phyloP scores from a whole-genome alignment of 345 rosid genomes.

The Eucalyptus marginata region DNA sequence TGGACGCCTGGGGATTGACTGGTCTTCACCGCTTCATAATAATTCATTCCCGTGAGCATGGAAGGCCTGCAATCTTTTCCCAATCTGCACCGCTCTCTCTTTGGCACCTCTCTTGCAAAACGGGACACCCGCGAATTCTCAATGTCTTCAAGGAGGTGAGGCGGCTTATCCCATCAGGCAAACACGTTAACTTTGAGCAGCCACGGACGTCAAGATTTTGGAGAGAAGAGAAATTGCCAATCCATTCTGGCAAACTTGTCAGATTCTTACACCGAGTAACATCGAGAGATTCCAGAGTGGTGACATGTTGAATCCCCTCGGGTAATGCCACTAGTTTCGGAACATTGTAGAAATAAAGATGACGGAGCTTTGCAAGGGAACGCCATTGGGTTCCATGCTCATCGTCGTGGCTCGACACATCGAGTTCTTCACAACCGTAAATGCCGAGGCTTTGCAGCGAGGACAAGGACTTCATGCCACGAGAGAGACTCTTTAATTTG shows the following conservation, averaged over 20 bases:
- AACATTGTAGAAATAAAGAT: rapidly evolving
- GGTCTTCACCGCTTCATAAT: rapidly evolving
- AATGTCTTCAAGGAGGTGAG: not conserved
- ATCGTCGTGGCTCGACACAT: rapidly evolving
- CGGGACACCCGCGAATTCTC: rapidly evolving
- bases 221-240: not conserved
- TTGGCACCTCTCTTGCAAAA: not conserved
- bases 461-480: not conserved
- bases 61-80: not conserved
- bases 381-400: not conserved
- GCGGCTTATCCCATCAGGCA: not conserved
- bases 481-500: not conserved
- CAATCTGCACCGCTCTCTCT: not conserved
- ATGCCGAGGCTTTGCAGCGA: rapidly evolving
- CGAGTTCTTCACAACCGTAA: rapidly evolving
- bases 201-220: rapidly evolving
- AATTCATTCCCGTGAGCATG: not conserved
- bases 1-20: not conserved
- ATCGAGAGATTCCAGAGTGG: rapidly evolving
- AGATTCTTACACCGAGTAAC: rapidly evolving
- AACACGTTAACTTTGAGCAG: rapidly evolving
- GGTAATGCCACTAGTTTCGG: not conserved
- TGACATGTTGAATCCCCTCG: not conserved
- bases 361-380: rapidly evolving
- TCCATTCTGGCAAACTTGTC: rapidly evolving